Conservation (phyloP, 2,329 filamentous ascomycete genomes). For the Microthyrium microscopicum region DNA sequence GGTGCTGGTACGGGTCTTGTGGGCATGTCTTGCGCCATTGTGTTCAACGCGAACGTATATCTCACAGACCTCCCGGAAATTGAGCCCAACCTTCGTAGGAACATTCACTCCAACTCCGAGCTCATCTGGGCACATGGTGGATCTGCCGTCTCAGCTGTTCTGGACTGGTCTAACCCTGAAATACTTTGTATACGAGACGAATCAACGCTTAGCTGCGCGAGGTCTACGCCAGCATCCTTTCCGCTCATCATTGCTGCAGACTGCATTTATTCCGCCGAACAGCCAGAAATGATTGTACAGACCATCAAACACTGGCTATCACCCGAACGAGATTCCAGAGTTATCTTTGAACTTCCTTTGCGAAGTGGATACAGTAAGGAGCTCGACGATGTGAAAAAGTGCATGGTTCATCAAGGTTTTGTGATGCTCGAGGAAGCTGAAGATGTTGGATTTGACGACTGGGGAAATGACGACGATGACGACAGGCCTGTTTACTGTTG, state of each 20-base stretch:
- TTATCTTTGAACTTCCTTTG: constrained; percentile 66
- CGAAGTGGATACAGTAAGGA: constrained; percentile 47
- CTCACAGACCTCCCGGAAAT: constrained; percentile 79
- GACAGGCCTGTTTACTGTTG: constrained; percentile 43
- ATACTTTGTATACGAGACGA: constrained; percentile 16
- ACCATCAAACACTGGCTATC: constrained; percentile 55
- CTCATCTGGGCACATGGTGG: constrained; percentile 40
- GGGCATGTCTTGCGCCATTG: constrained; percentile 64
- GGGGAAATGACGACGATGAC: constrained; percentile 37
- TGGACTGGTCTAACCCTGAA: constrained; percentile 57
- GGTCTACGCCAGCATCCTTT: constrained; percentile 13
- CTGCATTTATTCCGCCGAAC: constrained; percentile 69
- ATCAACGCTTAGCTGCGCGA: background rate
- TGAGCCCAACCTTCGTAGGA: constrained; percentile 61
- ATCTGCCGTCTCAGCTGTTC: constrained; percentile 41
- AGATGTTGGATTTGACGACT: constrained; percentile 56
- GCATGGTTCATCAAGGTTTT: constrained; percentile 40
- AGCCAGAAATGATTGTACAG: constrained; percentile 56
- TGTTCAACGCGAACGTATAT: constrained; percentile 49
- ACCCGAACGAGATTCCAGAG: constrained; percentile 38
- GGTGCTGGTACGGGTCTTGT: constrained; percentile 86
- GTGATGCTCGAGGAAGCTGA: constrained; percentile 42
- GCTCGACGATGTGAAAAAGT: constrained; percentile 41
- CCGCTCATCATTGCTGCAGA: constrained; percentile 67
- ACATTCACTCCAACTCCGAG: constrained; percentile 47